Base-by-base conservation (phyloP, 768 basidiomycete species). In the Lactarius deliciosus region DNA sequence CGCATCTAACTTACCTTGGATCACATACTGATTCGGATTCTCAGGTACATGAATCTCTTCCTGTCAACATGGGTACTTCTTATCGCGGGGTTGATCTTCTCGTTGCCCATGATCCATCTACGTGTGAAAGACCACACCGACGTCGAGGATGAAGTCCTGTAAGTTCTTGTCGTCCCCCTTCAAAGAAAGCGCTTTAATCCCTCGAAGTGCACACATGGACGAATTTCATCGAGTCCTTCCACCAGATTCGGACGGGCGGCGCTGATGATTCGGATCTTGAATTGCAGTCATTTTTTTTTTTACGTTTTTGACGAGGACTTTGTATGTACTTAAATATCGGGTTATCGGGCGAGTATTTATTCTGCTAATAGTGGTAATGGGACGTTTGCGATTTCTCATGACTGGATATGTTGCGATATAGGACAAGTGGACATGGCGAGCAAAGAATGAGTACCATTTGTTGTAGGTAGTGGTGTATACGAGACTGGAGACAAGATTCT, bases 21-120 rank as follows among this genome's bases (percentile, higher is more conserved):
- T 30, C 15, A 20, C 25, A 22, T 30, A 34, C 53, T 71, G 32
- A 69, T 62, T 7, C 60, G 20, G 13, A n/a, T 58, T 67, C 11
- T 36, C 70, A 79, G 77, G 32, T 91, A 81, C 76, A 86, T 89
- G 85, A 88, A 82, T 71, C 81, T 91, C 40, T 89, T 91, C 72
- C 72, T 87, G 65, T 88, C 88, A 22, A 90, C 90, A 0, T 91
- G 90, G 89, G 80, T 79, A n/a, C 79, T 91, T 34, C 83, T 90
- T 55, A 83, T 83, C 41, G 84, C 80, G 0, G 89, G 89, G 5
- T 79, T 91, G 20, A 40, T 86, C 56, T 88, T 83, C 68, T 84
- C 87, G n/a, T 76, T 90, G 40, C 89, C 88, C 9, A 90, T 91
- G 90, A 85, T 91, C 40, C 79, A 89, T 71, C 77, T 85, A 61